Evolutionary conservation across 2,329 filamentous ascomycete species (phyloP), one percentile per base, ranked within the genome.

Genomic region (Neophaeococcomyces aloes): DNA sequence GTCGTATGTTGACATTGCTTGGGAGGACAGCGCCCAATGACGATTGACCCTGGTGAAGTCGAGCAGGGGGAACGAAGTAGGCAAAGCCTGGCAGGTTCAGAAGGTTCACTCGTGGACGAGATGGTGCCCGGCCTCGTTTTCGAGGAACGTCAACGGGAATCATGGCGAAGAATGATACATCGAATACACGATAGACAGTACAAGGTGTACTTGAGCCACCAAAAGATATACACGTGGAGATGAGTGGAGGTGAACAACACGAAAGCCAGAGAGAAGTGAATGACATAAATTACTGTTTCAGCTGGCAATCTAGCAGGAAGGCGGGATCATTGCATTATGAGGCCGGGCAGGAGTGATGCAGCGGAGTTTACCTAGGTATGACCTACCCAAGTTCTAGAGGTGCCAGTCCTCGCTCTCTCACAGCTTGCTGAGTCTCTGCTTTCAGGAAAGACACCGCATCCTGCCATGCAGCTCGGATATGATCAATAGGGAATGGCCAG

Each of bases 401-500:
- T 14, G 70, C 74, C 47, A 83, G 58, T 0, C 79, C 79, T 48
- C 79, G 66, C 38, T 72, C 61, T 53, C 55, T 58, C 18, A 81
- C 69, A 5, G 78, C 79, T 15, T 57, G 57, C 55, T 79, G 75
- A 17, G 81, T 70, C 15, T 66, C 48, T 5, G 56, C 47, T 48
- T 66, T 65, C 19, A 75, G 59, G 29, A 41, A 60, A 18, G 48
- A 44, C 17, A 75, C 40, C 18, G 64, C 61, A 35, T 55, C 51
- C 17, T 56, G 48, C 66, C 66, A 69, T 3, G 55, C 57, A 57
- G 74, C 35, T 76, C 64, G 2, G 57, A 60, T 23, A 48, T 52
- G 18, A 74, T 52, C 2, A 58, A 56, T 45, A 61, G 65, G 4
- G 65, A 71, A 54, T 32, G 56, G 38, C 44, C 59, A 47, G 45